Conservation (phyloP, 1,284 basidiomycete species). For the Leccinum colubrinum region DNA sequence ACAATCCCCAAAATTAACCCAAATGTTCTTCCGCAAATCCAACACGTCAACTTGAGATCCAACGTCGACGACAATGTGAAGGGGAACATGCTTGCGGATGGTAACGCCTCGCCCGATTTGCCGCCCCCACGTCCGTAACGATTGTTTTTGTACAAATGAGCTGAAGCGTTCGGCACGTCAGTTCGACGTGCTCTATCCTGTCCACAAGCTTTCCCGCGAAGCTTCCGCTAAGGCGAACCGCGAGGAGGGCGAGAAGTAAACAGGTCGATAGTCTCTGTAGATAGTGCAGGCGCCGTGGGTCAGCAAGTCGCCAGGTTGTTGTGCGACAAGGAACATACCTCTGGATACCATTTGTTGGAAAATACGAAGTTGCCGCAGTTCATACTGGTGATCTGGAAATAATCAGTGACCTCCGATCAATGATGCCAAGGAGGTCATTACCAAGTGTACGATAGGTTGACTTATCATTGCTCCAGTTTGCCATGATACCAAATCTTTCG, state of each 20-base stretch:
- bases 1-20: too few species aligned
- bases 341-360: constrained; percentile 90
- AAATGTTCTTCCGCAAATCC: too few species aligned
- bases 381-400: constrained; percentile 75
- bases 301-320: neutral
- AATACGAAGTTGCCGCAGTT: constrained; percentile 84
- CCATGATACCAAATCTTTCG: constrained; percentile 85
- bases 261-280: constrained; percentile 85
- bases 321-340: constrained; percentile 41
- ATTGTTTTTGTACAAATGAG: too few species aligned
- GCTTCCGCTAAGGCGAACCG: constrained; percentile 94
- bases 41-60: too few species aligned
- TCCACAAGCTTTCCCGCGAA: too few species aligned
- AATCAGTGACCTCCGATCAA: neutral
- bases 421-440: constrained; percentile 26
- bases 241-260: constrained; percentile 95
- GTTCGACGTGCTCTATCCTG: too few species aligned
- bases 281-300: constrained; percentile 38
- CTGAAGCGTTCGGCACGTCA: too few species aligned
- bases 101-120: too few species aligned
- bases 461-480: constrained; percentile 72
- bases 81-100: too few species aligned
- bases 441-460: constrained; percentile 88
- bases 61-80: too few species aligned
- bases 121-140: too few species aligned